Base-by-base conservation (phyloP, 352 stramenopile genomes). In the Globisporangium cederbergense region DNA sequence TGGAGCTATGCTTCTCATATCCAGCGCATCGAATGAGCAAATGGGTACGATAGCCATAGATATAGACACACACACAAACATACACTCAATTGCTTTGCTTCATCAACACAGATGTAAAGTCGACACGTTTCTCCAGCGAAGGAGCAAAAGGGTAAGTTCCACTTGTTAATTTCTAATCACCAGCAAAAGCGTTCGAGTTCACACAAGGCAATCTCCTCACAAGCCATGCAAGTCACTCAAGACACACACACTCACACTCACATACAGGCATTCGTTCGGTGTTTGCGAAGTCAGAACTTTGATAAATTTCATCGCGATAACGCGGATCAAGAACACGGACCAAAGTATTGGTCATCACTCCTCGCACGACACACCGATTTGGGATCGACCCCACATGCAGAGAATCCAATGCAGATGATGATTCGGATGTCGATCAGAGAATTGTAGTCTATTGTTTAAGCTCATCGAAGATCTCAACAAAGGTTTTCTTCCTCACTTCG, bases 271-370 rank as follows among this genome's bases (percentile, higher is more conserved):
- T 25, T 25, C 22, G 22, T 25, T 25, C 22, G 22, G 22, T 25
- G 22, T 25, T 25, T 22, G 60, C 73, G 70, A 86, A 81, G 82
- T 95, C 83, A 92, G 82, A 71, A 85, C 86, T 93, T 95, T 95
- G 86, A 74, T 72, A 70, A 64, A 93, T 88, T 91, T 95, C 86
- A 95, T 95, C 87, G 84, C 83, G 81, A 95, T 93, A 63, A 95
- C 81, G 83, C 84, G 85, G 66, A 95, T 95, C 86, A 91, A 89
- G 71, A 95, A 95, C 86, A 95, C 86, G 86, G 86, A 95, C 86
- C 86, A 95, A 95, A 93, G 86, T 93, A 93, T 86, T 83, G 74
- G 80, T 91, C 84, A 86, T 95, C 86, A 90, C 67, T 75, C 81
- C 81, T 79, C 66, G 70, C 62, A 57, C 22, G 22, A 25, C 22